phyloP scores from a whole-genome alignment of 192 early-diverging fungal genomes.

The Backusella psychrophila region DNA sequence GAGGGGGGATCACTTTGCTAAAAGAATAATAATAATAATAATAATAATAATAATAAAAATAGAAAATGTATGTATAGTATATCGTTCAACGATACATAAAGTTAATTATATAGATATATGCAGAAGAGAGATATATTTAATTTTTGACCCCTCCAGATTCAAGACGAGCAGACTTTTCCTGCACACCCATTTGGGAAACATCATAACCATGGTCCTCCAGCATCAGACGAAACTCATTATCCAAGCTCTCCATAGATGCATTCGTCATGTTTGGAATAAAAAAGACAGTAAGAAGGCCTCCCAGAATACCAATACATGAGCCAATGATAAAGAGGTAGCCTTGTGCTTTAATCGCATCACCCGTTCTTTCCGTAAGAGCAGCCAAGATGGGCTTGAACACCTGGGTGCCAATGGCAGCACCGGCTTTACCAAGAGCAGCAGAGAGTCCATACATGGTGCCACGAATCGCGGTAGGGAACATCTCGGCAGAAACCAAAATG shows the following conservation, averaged over 20 bases:
- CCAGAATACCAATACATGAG: conserved; percentile 44
- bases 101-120: background rate
- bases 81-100: background rate
- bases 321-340: conserved; percentile 45
- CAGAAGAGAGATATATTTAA: background rate
- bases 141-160: background rate
- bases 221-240: conserved; percentile 48
- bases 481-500: conserved; percentile 44
- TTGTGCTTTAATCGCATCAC: conserved; percentile 34
- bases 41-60: background rate
- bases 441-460: conserved; percentile 50
- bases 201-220: conserved; percentile 45
- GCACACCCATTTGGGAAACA: conserved; percentile 21
- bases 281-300: conserved; percentile 41
- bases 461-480: conserved; percentile 52
- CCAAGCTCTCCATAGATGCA: conserved; percentile 39
- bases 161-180: background rate
- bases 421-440: conserved; percentile 44
- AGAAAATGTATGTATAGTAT: background rate
- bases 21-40: background rate
- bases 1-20: too few relatives aligned
- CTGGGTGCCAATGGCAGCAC: conserved; percentile 43
- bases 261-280: conserved; percentile 51
- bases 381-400: conserved; percentile 44
- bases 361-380: conserved; percentile 25